Base-by-base conservation (phyloP, 495 filamentous ascomycete genomes). In the Poronia punctata region DNA sequence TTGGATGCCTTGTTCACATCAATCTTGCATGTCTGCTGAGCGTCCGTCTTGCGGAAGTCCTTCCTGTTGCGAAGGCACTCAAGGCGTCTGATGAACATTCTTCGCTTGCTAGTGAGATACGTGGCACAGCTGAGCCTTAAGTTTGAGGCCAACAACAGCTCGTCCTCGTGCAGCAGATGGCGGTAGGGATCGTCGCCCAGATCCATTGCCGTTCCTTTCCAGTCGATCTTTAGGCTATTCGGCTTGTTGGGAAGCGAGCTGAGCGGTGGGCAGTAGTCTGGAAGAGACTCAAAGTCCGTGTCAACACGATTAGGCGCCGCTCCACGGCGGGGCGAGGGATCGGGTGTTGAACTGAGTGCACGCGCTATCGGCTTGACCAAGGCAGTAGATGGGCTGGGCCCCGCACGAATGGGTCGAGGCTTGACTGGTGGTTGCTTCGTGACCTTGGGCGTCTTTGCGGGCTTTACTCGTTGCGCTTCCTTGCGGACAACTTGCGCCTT, bases 1-100 rank as follows among this genome's bases (percentile, higher is more conserved):
- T 92, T 93, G 52, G 86, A 94, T 19, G 92, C 88, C 72, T 98
- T 98, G 70, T 96, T 96, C 61, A 96, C 92, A 59, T 98, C 92
- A 45, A 96, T 95, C 71, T 93, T 93, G 76, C 88, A 95, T 18
- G 87, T 87, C 60, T 94, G 86, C 61, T 98, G 92, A 22, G 88
- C 86, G 59, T 95, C 86, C n/a, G 92, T 96, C 77, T 96, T 98
- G 46, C 86, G 75, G 56, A 98, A 98, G 54, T 92, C 85, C 62
- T 94, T 92, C 51, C 76, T 74, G 34, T 80, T 77, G 34, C 63
- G 63, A 29, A 86, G 64, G 16, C 83, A 76, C 32, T 82, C 76
- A 35, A 87, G 71, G 19, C 86, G 81, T 38, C 78, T 78, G 22
- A 82, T 67, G 54, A 98, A 96, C 61, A 98, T 94, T 23, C 88